Conservation (phyloP, 257 asterid species). For the Solanum pimpinellifolium region DNA sequence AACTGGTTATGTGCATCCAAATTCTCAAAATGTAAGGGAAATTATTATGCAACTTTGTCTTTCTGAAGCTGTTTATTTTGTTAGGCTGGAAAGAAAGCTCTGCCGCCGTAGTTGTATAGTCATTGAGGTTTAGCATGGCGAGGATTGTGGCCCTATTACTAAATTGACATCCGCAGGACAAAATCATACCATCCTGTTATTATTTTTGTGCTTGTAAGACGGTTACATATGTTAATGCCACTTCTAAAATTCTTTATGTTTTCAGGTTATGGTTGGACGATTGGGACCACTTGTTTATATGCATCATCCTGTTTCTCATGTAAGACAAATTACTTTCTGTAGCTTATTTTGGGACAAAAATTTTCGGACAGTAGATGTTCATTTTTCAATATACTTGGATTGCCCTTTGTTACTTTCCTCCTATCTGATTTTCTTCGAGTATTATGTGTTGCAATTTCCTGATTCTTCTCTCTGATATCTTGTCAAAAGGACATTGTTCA, state of each 20-base stretch:
- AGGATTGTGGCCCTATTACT: not conserved
- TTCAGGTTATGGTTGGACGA: constrained; percentile 62
- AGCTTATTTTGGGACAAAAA: not conserved
- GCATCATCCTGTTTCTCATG: constrained; percentile 69
- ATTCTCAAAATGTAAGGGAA: constrained; percentile 51
- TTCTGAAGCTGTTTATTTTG: not conserved
- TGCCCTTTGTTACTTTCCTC: not conserved
- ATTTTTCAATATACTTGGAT: not conserved
- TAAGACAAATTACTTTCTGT: constrained; percentile 20
- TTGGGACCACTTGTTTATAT: constrained; percentile 48
- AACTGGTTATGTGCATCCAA: constrained; percentile 40
- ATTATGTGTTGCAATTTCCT: not conserved
- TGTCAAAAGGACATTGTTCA: constrained; percentile 40
- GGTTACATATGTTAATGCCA: not conserved
- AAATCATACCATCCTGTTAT: not conserved
- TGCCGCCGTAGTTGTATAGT: not conserved
- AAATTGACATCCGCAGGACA: not conserved
- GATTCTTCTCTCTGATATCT: not conserved
- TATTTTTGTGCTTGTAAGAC: not conserved
- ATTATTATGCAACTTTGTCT: not conserved
- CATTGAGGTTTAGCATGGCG: not conserved
- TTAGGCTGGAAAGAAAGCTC: not conserved
- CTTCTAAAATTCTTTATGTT: not conserved
- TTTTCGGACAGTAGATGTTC: not conserved
- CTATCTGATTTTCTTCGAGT: not conserved